Evolutionary conservation across 306 rosid genomes (phyloP).

Genomic region (Hylodesmum podocarpum): DNA sequence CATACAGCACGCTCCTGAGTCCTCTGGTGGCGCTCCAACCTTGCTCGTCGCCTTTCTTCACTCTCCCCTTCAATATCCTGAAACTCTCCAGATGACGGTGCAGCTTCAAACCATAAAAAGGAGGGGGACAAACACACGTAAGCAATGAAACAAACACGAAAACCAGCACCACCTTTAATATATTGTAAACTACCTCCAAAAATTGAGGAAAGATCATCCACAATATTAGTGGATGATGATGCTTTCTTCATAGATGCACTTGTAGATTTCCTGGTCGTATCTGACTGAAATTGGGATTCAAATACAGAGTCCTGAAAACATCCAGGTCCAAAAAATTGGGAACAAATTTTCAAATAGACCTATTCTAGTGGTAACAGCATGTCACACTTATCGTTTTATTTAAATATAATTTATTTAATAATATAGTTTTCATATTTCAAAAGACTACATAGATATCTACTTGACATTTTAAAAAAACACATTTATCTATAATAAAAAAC

Average conservation of each 20-base stretch:
- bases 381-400: background rate
- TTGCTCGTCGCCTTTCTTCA: slow-evolving; percentile 93
- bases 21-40: slow-evolving; percentile 93
- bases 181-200: slow-evolving; percentile 69
- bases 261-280: slow-evolving; percentile 55
- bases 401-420: background rate
- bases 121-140: slow-evolving; percentile 13
- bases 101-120: slow-evolving; percentile 50
- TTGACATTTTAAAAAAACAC: slow-evolving; percentile 3
- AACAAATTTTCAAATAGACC: slow-evolving; percentile 21
- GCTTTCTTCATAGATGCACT: slow-evolving; percentile 68
- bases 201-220: slow-evolving; percentile 89
- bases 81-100: slow-evolving; percentile 78
- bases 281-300: slow-evolving; percentile 72
- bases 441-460: background rate
- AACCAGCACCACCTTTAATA: slow-evolving; percentile 17
- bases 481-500: slow-evolving; percentile 8
- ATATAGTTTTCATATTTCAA: background rate
- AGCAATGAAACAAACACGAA: slow-evolving; percentile 6
- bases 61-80: slow-evolving; percentile 92
- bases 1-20: slow-evolving; percentile 87
- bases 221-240: slow-evolving; percentile 74
- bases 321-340: slow-evolving; percentile 31
- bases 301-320: slow-evolving; percentile 54
- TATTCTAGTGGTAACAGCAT: background rate